Evolutionary conservation across 108 stramenopile genomes (phyloP).

Genomic region (Ochromonas danica): DNA sequence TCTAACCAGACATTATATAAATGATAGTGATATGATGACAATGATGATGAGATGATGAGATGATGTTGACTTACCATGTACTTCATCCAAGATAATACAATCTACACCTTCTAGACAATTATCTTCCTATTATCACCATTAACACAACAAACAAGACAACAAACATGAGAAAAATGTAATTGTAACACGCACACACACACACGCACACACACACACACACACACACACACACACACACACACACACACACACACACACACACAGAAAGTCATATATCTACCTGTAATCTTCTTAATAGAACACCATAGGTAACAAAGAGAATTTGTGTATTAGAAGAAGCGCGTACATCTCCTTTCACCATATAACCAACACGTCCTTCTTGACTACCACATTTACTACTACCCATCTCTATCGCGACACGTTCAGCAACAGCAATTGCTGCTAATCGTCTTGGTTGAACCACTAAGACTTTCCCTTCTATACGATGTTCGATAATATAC

Average conservation of each 20-base stretch:
- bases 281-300: slow-evolving; percentile 77
- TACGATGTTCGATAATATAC: slow-evolving; percentile 66
- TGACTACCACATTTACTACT: slow-evolving; percentile 51
- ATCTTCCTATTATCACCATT: slow-evolving; percentile 37
- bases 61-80: slow-evolving; percentile 57
- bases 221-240: too few species aligned
- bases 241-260: too few species aligned
- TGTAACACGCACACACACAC: not conserved
- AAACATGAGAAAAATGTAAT: not conserved
- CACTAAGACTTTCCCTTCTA: slow-evolving; percentile 46
- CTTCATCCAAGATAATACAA: slow-evolving; percentile 80
- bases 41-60: slow-evolving; percentile 78
- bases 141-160: not conserved
- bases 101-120: slow-evolving; percentile 61
- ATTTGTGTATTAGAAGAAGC: slow-evolving; percentile 66
- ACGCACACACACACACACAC: too few species aligned
- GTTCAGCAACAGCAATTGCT: slow-evolving; percentile 57
- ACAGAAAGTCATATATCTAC: slow-evolving; percentile 34
- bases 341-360: slow-evolving; percentile 74
- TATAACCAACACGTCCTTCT: slow-evolving; percentile 81
- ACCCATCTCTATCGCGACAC: slow-evolving; percentile 52
- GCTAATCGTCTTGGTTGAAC: slow-evolving; percentile 41
- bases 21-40: slow-evolving; percentile 81
- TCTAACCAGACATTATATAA: not conserved
- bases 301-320: slow-evolving; percentile 82